A percentile compares a stretch with the other conserved stretches of the same genome.
Evolutionary conservation across 768 basidiomycete species (phyloP).

Genomic region (Fibroporia radiculosa): DNA sequence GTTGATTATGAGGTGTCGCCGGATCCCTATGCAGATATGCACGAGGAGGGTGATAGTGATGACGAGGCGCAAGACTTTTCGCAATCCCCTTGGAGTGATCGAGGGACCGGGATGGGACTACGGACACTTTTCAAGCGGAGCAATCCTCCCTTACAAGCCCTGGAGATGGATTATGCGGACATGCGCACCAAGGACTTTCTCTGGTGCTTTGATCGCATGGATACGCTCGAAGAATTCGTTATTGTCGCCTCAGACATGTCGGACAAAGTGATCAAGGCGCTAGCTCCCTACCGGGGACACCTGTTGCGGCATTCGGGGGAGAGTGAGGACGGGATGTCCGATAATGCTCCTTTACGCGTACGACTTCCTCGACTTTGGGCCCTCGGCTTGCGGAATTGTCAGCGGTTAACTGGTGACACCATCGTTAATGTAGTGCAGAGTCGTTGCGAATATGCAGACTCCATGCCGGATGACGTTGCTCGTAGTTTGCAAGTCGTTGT

Average conservation of each 20-base stretch:
- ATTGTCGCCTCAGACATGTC: slow-evolving; percentile 82
- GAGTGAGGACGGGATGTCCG: slow-evolving; percentile 8
- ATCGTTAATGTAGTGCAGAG: slow-evolving; percentile 44
- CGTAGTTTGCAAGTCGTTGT: slow-evolving; percentile 21
- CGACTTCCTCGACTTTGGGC: slow-evolving; percentile 48
- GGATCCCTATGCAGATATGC: slow-evolving; percentile 14
- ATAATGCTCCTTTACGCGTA: slow-evolving; percentile 22
- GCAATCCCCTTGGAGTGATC: slow-evolving; percentile 70
- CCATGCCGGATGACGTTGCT: slow-evolving; percentile 11
- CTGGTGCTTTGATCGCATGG: slow-evolving; percentile 55
- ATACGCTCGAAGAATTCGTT: slow-evolving; percentile 50
- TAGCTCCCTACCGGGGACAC: slow-evolving; percentile 35
- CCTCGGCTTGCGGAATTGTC: slow-evolving; percentile 54
- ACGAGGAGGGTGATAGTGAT: slow-evolving; percentile 63
- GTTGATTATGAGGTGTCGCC: slow-evolving; percentile 39
- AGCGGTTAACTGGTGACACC: slow-evolving; percentile 50
- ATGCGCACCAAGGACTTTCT: slow-evolving; percentile 78
- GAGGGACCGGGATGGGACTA: slow-evolving; percentile 74
- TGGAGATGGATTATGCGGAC: slow-evolving; percentile 78
- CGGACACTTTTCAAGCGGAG: slow-evolving; percentile 55
- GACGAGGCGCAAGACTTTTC: slow-evolving; percentile 71
- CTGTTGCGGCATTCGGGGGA: slow-evolving; percentile 9
- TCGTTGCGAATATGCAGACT: slow-evolving; percentile 37
- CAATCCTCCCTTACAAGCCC: slow-evolving; percentile 52
- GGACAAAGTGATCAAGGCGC: slow-evolving; percentile 54